Base-by-base conservation (phyloP, 2,329 filamentous ascomycete species). In the Hypomyces rosellus region DNA sequence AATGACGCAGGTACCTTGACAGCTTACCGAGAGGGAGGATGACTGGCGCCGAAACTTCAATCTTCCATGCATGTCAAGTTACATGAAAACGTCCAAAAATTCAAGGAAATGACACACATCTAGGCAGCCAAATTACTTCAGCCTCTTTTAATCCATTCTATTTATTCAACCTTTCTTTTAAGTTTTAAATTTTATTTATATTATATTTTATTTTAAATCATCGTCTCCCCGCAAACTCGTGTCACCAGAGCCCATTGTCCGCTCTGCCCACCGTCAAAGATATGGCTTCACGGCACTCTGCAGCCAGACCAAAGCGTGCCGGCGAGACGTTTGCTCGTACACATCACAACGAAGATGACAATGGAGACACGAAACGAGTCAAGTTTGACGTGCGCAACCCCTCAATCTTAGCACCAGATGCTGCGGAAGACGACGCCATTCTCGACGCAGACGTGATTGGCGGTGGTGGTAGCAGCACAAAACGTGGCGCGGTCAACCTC, bases 341-440 rank as follows among this genome's bases (percentile, higher is more conserved):
- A 15, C 83, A 92, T 65, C 84, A 88, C 62, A 73, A 78, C 57
- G 78, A 83, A 48, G 61, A 65, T 42, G 69, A 71, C 44, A 69
- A 72, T 45, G 72, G 76, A 49, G 63, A 66, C 48, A 69, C 71
- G 42, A 95, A 95, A 67, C 91, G 90, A 64, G 86, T 89, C 52
- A 89, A 88, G 63, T 99, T 99, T 69, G 93, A 99, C 68, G 75
- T 93, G 48, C 89, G 93, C 57, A 97, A 99, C 65, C 93, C 93
- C 3, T 96, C 91, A 14, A 90, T 88, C 1, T 81, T 99, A 4
- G 92, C 89, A 2, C 84, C 91, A 1, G 89, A 95, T 65, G 86
- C 83, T 2, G 79, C 80, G 2, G 86, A 86, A 56, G 82, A 71
- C 18, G 76, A 90, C 59, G 81, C 82, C 0, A 80, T 92, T 25